Conservation (phyloP, 1,284 basidiomycete genomes). For the Porphyrellus sp. region DNA sequence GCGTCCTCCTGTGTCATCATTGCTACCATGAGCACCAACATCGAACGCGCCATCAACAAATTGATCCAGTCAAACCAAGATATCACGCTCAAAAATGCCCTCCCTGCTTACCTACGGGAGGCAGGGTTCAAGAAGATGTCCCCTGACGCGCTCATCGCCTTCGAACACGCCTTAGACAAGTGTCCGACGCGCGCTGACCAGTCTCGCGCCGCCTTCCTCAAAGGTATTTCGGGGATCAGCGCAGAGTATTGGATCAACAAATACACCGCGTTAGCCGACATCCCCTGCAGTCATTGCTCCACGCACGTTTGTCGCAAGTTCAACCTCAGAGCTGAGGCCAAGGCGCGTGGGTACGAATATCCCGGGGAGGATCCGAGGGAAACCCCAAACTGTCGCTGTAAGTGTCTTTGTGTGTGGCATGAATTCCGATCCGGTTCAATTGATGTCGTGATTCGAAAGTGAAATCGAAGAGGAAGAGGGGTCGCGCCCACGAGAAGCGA, state of each 20-base stretch:
- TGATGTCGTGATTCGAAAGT: too few species aligned
- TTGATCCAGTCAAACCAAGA: slow-evolving; percentile 6
- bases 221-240: slow-evolving; percentile 1
- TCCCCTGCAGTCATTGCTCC: background rate
- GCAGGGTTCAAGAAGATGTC: slow-evolving; percentile 8
- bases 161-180: slow-evolving; percentile 16
- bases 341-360: background rate
- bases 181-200: slow-evolving; percentile 2
- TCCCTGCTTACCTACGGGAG: slow-evolving; percentile 10
- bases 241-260: slow-evolving; percentile 8
- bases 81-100: slow-evolving; percentile 8
- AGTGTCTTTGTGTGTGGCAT: background rate
- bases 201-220: slow-evolving; percentile 1
- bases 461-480: too few species aligned
- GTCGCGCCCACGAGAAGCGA: background rate
- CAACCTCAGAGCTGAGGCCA: too few species aligned
- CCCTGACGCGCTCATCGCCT: slow-evolving; percentile 9
- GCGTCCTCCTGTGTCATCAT: background rate
- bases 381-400: slow-evolving; percentile 5
- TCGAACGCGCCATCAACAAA: slow-evolving; percentile 14
- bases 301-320: too few species aligned
- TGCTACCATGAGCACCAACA: slow-evolving; percentile 14
- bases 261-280: background rate
- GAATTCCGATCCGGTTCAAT: background rate
- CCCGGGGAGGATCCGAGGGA: background rate